Percentiles rank a stretch among this genome's conserved stretches.
phyloP scores from a whole-genome alignment of 2,329 filamentous ascomycete species.

The Claviceps capensis region DNA sequence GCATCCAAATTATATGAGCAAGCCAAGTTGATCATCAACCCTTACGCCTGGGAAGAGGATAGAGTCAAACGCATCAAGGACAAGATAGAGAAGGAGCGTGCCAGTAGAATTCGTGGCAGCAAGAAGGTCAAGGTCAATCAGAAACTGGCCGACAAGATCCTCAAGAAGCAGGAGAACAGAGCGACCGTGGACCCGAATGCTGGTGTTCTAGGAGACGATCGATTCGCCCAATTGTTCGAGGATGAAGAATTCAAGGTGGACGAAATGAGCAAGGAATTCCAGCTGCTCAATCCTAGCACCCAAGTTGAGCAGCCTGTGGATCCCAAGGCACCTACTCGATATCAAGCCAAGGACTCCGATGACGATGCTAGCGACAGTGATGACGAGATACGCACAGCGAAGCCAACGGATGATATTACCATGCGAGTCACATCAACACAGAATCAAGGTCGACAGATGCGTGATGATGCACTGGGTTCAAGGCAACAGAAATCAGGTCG shows the following conservation, averaged over 20 bases:
- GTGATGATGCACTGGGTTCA: slow-evolving; percentile 43
- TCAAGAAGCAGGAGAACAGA: slow-evolving; percentile 49
- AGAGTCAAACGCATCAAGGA: slow-evolving; percentile 81
- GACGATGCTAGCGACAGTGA: slow-evolving; percentile 31
- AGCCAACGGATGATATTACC: slow-evolving; percentile 26
- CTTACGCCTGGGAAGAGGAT: slow-evolving; percentile 87
- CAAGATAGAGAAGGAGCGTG: slow-evolving; percentile 94
- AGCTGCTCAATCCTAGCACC: slow-evolving; percentile 78
- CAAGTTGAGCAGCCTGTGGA: slow-evolving; percentile 23
- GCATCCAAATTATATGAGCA: slow-evolving; percentile 92
- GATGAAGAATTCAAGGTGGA: slow-evolving; percentile 89
- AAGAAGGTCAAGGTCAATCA: slow-evolving; percentile 98
- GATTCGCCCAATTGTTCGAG: slow-evolving; percentile 81
- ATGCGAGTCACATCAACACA: slow-evolving; percentile 61
- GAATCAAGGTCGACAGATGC: slow-evolving; percentile 40
- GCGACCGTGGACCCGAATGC: slow-evolving; percentile 43
- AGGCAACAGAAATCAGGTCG: slow-evolving; percentile 38
- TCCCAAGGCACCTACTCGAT: slow-evolving; percentile 22
- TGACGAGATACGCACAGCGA: slow-evolving; percentile 10
- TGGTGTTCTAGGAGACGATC: slow-evolving; percentile 65
- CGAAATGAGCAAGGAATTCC: slow-evolving; percentile 77
- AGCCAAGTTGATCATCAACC: slow-evolving; percentile 81
- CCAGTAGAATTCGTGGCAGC: slow-evolving; percentile 80
- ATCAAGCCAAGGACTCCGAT: slow-evolving; percentile 27
- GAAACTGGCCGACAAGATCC: slow-evolving; percentile 60